Base-by-base conservation (phyloP, 805 yeast genomes). In the Nakazawaea anatomiae region DNA sequence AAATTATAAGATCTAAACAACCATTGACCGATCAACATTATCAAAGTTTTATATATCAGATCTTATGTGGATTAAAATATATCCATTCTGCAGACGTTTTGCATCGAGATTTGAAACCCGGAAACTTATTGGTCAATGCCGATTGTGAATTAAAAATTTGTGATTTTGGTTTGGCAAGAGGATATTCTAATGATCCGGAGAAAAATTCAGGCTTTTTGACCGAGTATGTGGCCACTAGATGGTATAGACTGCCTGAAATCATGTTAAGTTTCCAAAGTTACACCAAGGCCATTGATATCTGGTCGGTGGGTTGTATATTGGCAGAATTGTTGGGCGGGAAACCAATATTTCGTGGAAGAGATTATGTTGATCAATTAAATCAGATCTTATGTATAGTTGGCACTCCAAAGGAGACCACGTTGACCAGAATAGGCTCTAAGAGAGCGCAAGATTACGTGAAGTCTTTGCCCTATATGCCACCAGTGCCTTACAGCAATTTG, bases 171-270 rank as follows among this genome's bases (percentile, higher is more conserved):
- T 75, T 92, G 53, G 97, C 98, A 1, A 79, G 97, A 65, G 96
- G 97, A 38, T 90, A 86, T 58, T 82, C 89, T 8, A 82, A 82
- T 53, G 85, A 84, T 60, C 87, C 90, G 0, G 91, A 84, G 54
- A 87, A 84, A 59, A 89, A 90, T 59, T 87, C 87, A 34, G 97
- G 96, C n/a, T 92, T 89, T 61, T 72, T 92, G 74, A 94, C 99
- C 1, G 98, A 92, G 67, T 94, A 94, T 64, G 99, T 94, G 30
- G 98, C 99, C 34, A 94, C 99, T 1, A 78, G 99, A 65, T 94
- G 99, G 99, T 94, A 94, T 68, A 76, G 99, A 58, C 99, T 99
- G 3, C 99, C 99, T 0, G 99, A 94, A 64, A 90, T 94, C 68
- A 92, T 94, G 90, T 75, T 94, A 50, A 85, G 95, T 56, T 89